Percentiles rank a stretch among this genome's conserved stretches.
These are phyloP conservation scores for Acacia melanoxylon DNA, from an alignment of 306 rosid species.

Conservation along the genomic window DNA sequence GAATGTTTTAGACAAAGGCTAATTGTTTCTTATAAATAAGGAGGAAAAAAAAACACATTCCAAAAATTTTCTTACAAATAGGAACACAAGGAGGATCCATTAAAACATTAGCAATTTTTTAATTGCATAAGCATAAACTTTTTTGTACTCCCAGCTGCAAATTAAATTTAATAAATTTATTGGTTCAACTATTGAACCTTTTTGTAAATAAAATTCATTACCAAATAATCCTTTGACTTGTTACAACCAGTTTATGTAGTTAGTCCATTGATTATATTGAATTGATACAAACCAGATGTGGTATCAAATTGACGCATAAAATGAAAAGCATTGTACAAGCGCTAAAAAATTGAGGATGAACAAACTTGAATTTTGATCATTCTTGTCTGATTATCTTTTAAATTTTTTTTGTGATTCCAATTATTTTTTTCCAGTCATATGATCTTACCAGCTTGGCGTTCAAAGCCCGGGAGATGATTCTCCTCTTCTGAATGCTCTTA, in stretches of 20 bases:
- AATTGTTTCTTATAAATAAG: background rate
- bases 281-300: background rate
- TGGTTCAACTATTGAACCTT: background rate
- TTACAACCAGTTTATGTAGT: background rate
- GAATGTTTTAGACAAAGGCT: background rate
- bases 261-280: slow-evolving; percentile 10
- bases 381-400: background rate
- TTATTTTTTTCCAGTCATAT: background rate
- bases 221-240: background rate
- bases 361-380: background rate
- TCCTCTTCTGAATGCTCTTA: slow-evolving; percentile 67
- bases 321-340: background rate
- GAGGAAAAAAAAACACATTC: background rate
- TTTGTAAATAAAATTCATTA: background rate
- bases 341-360: background rate
- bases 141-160: background rate
- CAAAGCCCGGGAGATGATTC: slow-evolving; percentile 52
- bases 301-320: background rate
- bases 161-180: background rate
- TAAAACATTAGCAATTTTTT: background rate
- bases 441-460: slow-evolving; percentile 82
- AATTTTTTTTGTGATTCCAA: background rate
- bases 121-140: background rate
- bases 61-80: too few species aligned
- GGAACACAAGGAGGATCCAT: background rate